Evolutionary conservation across 108 stramenopile genomes (phyloP), one percentile per base, ranked within the genome.

Genomic region (Conticribra weissflogii): DNA sequence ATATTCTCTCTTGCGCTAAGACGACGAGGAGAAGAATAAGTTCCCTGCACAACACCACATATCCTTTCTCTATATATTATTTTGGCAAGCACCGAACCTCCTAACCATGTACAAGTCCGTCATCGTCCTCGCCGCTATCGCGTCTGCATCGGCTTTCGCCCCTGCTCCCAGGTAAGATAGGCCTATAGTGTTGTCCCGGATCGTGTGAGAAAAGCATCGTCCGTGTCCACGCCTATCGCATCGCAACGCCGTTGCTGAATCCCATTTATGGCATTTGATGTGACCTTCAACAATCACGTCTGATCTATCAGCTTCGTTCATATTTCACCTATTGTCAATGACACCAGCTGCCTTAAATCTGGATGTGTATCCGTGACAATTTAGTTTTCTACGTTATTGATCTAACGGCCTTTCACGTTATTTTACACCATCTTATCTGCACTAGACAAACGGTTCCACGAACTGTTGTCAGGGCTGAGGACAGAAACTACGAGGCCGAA

Each of bases 81-180:
- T 27, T 49, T 28, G 23, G 25, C 62, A 17, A 17, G 29, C 45
- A 59, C 34, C 36, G 16, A 48, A 24, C 41, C 54, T 48, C 31
- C 23, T 28, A 63, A 83, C 61, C 71, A 89, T 88, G 85, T 87
- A 82, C 83, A 93, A 89, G 77, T 85, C 78, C 72, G 59, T 74
- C 72, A 56, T 88, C 82, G 32, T 86, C 71, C 52, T 89, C 52
- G 75, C 82, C 56, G 84, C 86, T 77, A 56, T 84, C 56, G 91
- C 86, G 18, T 93, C 87, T 62, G 86, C 87, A 46, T 76, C 91
- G 61, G 91, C 91, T 8, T 93, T 93, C 54, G 87, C 82, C 63
- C 88, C 91, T 22, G 81, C 74, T 46, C 75, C 81, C 36, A 88
- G 85, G 91, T 92, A 54, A 60, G 73, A 53, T n/a, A n/a, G n/a